Evolutionary conservation across 305 asterid species (phyloP).

Genomic region (Rubia peregrina): DNA sequence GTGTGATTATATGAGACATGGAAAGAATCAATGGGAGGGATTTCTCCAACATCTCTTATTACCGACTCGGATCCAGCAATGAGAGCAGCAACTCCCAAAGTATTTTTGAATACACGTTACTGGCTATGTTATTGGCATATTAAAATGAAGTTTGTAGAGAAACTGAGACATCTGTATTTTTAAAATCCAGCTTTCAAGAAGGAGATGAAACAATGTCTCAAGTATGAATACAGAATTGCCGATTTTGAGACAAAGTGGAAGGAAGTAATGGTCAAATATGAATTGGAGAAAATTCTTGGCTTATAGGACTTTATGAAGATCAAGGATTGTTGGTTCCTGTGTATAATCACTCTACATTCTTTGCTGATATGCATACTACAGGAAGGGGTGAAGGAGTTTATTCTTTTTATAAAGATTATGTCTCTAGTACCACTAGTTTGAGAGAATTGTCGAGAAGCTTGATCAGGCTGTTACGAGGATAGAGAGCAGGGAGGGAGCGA

Average conservation of each 20-base stretch:
- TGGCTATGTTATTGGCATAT: neutral
- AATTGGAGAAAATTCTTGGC: neutral
- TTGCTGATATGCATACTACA: neutral
- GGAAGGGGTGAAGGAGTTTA: neutral
- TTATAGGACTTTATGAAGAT: neutral
- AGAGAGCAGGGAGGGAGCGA: no score
- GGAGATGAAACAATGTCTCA: neutral
- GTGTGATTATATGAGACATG: no score
- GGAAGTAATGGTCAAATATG: neutral
- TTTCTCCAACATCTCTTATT: neutral
- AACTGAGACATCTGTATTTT: neutral
- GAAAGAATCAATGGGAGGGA: neutral
- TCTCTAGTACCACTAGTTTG: neutral
- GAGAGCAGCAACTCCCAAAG: no score
- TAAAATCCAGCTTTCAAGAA: no score
- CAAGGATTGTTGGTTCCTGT: neutral
- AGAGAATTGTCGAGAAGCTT: neutral
- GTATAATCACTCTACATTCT: neutral
- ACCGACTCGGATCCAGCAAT: no score
- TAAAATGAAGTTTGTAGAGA: neutral
- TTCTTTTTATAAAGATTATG: neutral
- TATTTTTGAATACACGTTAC: no score
- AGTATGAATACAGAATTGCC: neutral
- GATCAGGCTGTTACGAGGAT: neutral
- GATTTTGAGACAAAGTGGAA: neutral